Evolutionary conservation across 2,329 filamentous ascomycete species (phyloP), one percentile per base, ranked within the genome.

Genomic region (Chalaropsis thielavioides): DNA sequence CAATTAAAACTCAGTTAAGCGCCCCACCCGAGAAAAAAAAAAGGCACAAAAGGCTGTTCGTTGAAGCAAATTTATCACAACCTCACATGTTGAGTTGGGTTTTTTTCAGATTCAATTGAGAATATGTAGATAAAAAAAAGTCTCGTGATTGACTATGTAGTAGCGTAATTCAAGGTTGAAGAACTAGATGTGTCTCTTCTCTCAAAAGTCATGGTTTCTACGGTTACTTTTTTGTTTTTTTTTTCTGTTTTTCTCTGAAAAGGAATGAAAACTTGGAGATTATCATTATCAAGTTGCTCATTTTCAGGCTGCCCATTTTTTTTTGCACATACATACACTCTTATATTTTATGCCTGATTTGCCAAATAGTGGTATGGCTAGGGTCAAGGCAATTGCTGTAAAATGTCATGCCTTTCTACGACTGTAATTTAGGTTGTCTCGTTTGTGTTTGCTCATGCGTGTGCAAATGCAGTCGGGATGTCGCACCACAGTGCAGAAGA

Each of bases 381-480:
- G 59, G 38, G 41, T 58, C 54, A 58, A 19, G 54, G 27, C 31
- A 35, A 35, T 38, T 58, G 24, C 54, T 11, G 38, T 3, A 58
- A 58, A 15, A 38, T 58, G 54, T 58, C 31, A 38, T 58, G 54
- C 38, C 27, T 62, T 49, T 46, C 38, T 44, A 19, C 38, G 22
- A 62, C 60, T 46, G 40, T 10, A 46, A 46, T 46, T 46, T 46
- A 62, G n/a, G 41, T 62, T 62, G 43, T 62, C 60, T 62, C 43
- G 60, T 62, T 61, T 62, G 60, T 62, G 54, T 31, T 58, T 58
- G n/a, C 54, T n/a, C 41, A 58, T 58, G 43, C 43, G n/a, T 46
- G 43, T 38, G 27, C 41, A 46, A 24, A 31, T 49, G 27, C 40
- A 62, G 17, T 31, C n/a, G 19, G 60, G 24, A 46, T 44, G 59